Percentiles rank a stretch among this genome's conserved stretches.
These are phyloP conservation scores for Elaeis oleifera DNA, from an alignment of 202 grass and related monocot species.

Conservation along the genomic window DNA sequence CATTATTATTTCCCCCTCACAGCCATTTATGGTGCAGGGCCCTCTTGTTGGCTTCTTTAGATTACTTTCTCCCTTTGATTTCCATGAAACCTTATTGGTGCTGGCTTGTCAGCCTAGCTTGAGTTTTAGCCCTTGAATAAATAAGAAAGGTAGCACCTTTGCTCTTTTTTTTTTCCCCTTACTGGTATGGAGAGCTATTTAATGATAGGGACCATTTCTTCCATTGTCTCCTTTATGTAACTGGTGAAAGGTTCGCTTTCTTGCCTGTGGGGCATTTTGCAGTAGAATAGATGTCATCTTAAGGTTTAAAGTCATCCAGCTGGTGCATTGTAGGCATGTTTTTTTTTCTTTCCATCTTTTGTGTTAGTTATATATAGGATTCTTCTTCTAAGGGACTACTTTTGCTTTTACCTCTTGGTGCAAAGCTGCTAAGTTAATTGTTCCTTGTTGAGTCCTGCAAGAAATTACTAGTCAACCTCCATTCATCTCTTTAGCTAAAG, in stretches of 20 bases:
- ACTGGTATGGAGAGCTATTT: background rate
- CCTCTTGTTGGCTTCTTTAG: too few species aligned
- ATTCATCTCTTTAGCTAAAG: background rate
- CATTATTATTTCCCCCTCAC: too few species aligned
- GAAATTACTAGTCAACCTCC: constrained; percentile 7
- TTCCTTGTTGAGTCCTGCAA: constrained; percentile 11
- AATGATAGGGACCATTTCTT: background rate
- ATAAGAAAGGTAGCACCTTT: background rate
- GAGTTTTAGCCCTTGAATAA: too few species aligned
- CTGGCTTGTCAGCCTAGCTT: too few species aligned
- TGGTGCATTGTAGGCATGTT: background rate
- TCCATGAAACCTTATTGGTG: too few species aligned
- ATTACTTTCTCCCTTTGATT: too few species aligned
- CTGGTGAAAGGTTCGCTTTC: constrained; percentile 10
- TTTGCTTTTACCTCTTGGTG: constrained; percentile 2
- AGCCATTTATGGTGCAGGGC: too few species aligned
- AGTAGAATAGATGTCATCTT: constrained; percentile 8
- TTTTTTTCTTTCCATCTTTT: background rate
- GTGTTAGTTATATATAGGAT: background rate
- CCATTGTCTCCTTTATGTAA: constrained; percentile 2
- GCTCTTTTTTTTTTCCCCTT: background rate
- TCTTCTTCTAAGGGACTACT: background rate
- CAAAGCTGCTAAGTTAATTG: constrained; percentile 6
- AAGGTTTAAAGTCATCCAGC: constrained; percentile 7
- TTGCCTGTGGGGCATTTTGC: constrained; percentile 1